Evolutionary conservation across 768 basidiomycete species (phyloP).

Genomic region (Galerina marginata): DNA sequence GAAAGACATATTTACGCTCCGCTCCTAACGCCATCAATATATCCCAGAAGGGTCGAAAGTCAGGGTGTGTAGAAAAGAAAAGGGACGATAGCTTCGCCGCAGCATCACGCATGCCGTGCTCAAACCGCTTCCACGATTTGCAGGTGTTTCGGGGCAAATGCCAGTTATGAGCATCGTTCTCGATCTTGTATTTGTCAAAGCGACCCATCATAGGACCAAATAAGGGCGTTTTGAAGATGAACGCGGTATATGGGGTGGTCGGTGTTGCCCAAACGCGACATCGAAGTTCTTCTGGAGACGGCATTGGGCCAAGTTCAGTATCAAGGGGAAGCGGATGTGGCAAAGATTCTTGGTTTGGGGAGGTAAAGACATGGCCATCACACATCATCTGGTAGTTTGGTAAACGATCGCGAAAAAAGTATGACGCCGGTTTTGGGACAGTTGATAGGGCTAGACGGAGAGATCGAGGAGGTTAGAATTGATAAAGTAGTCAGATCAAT

Average conservation of each 20-base stretch:
- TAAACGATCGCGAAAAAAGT: too few species aligned
- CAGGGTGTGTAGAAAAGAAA: neutral
- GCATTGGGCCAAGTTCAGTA: too few species aligned
- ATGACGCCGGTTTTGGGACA: too few species aligned
- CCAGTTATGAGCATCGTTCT: slow-evolving; percentile 1
- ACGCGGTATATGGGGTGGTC: neutral
- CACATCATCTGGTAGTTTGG: too few species aligned
- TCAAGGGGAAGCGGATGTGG: neutral
- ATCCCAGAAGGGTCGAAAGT: neutral
- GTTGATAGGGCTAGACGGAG: too few species aligned
- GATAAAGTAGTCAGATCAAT: too few species aligned
- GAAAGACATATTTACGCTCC: too few species aligned
- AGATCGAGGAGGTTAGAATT: too few species aligned
- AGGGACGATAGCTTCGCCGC: neutral
- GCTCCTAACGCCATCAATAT: too few species aligned
- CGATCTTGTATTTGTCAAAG: neutral
- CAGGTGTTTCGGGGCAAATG: slow-evolving; percentile 8
- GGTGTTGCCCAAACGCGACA: neutral
- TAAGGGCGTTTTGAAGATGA: neutral
- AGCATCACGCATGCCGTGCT: neutral
- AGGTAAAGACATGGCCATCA: neutral
- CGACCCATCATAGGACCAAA: neutral
- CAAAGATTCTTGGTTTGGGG: neutral
- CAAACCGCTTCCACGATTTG: slow-evolving; percentile 16
- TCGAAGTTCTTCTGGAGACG: neutral